These are phyloP conservation scores for Panaeolus cyanescens DNA, from an alignment of 768 basidiomycete genomes.

Conservation along the genomic window DNA sequence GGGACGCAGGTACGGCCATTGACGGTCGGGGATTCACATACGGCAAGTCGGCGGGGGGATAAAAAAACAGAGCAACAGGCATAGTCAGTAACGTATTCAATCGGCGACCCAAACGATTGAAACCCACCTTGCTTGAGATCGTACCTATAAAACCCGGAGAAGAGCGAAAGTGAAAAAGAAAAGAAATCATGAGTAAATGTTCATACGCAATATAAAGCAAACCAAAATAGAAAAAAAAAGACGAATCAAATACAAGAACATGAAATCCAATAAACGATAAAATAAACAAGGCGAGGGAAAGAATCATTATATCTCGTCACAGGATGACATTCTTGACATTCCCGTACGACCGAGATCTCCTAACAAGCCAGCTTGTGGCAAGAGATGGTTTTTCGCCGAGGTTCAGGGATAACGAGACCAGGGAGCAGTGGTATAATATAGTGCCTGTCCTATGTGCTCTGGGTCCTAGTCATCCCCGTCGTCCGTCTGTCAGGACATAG, in stretches of 20 bases:
- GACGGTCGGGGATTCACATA: background rate
- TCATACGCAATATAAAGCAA: conserved; percentile 4
- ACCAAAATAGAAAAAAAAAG: background rate
- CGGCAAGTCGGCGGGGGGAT: background rate
- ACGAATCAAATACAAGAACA: background rate
- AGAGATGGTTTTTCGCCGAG: background rate
- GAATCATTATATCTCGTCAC: background rate
- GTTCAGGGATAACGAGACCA: conserved; percentile 3
- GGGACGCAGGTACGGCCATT: background rate
- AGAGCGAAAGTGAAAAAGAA: conserved; percentile 11
- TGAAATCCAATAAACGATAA: background rate
- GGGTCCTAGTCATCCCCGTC: background rate
- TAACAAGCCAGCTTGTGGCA: background rate
- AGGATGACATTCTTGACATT: background rate
- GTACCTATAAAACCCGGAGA: conserved; percentile 58
- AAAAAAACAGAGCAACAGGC: background rate
- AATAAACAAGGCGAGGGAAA: conserved; percentile 2
- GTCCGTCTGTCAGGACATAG: background rate
- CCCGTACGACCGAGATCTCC: conserved; percentile 1
- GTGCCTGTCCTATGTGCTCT: background rate
- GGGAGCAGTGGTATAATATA: background rate
- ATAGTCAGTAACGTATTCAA: background rate
- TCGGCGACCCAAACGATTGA: conserved; percentile 4
- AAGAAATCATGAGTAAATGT: conserved; percentile 9
- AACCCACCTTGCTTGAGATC: conserved; percentile 88